Evolutionary conservation across 805 yeast species (phyloP), one percentile per base, ranked within the genome.

Genomic region (Tetrapisispora nanseiensis): DNA sequence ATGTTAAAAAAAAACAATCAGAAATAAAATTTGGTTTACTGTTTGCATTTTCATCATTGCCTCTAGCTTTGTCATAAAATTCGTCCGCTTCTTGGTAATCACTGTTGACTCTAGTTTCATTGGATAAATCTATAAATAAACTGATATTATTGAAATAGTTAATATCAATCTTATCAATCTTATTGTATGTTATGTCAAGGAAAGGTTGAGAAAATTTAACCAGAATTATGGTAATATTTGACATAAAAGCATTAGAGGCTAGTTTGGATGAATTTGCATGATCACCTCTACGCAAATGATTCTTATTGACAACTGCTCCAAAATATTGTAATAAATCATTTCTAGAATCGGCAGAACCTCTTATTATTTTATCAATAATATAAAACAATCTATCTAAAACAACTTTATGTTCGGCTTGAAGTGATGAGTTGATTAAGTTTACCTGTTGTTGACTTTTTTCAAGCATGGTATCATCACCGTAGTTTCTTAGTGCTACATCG

Each of bases 201-300:
- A 92, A 90, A 24, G 98, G 98, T 56, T 79, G 76, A 28, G 95
- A 80, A 45, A 92, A 72, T 52, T 74, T 76, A 45, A 82, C 71
- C 46, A 87, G 64, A 1, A 89, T 67, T 46, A 77, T 57, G 0
- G 87, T 69, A 15, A 86, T 70, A 62, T 90, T 90, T 41, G 80
- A 68, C 83, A 87, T 82, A 47, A 92, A 73, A 1, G 86, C 86
- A 65, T 90, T 86, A 7, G 85, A 70, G 1, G 95, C 79, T 39
- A 84, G 66, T 43, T 76, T 73, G 13, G 69, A 67, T 11, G 76
- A 73, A 51, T 82, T 79, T 3, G 89, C 82, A 58, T 85, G 95
- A 48, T 82, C 78, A 40, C 95, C 95, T 52, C 86, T 74, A 64
- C 97, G 78, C 50, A 86, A 72, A 61, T 87, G 97, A 57, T 89